Evolutionary conservation across 1,139 yeast species (phyloP).

Genomic region (Eremothecium coryli): DNA sequence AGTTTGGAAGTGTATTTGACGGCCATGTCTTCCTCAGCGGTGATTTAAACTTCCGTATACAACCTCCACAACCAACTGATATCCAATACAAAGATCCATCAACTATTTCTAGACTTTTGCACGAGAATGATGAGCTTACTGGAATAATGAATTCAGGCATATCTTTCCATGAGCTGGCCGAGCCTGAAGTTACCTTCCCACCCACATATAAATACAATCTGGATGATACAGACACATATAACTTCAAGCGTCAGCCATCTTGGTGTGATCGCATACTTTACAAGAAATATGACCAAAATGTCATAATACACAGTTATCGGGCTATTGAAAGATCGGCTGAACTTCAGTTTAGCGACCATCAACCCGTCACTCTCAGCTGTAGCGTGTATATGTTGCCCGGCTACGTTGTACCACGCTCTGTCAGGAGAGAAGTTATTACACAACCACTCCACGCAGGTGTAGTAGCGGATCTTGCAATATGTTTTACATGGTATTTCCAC

Average conservation of each 20-base stretch:
- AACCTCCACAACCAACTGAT: constrained; percentile 9
- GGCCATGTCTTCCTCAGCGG: constrained; percentile 68
- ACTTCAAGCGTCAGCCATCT: constrained; percentile 58
- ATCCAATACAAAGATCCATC: constrained; percentile 14
- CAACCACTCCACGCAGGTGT: background rate
- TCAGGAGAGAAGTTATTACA: background rate
- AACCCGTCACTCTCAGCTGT: constrained; percentile 26
- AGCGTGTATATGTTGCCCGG: constrained; percentile 3
- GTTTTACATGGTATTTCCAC: background rate
- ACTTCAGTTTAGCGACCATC: constrained; percentile 31
- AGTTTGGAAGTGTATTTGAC: constrained; percentile 43
- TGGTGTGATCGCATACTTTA: constrained; percentile 85
- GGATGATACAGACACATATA: constrained; percentile 39
- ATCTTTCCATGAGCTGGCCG: constrained; percentile 54
- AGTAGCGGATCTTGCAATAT: background rate
- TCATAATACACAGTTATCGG: constrained; percentile 15
- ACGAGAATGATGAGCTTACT: constrained; percentile 51
- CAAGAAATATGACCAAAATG: constrained; percentile 15
- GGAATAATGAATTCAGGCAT: constrained; percentile 37
- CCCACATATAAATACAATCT: constrained; percentile 68
- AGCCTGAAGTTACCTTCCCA: constrained; percentile 48
- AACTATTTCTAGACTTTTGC: constrained; percentile 14
- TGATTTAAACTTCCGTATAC: constrained; percentile 66
- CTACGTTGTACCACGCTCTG: background rate
- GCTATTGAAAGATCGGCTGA: constrained; percentile 18